Conservation (phyloP, 306 rosid species). For the Ceratonia siliqua region DNA sequence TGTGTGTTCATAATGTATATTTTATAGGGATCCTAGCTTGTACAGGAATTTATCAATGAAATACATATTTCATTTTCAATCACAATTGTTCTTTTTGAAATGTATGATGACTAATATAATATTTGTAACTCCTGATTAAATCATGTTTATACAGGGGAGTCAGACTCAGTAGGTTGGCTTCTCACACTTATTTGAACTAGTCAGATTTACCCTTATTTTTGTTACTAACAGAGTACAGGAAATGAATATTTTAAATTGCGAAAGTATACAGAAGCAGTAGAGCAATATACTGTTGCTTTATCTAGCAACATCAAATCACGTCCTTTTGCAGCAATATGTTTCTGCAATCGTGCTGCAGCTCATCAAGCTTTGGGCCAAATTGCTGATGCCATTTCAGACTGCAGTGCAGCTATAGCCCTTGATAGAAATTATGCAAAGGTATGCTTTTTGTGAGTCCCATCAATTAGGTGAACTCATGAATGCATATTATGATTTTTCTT, state of each 20-base stretch:
- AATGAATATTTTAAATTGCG: conserved; percentile 73
- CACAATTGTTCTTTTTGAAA: conserved; percentile 12
- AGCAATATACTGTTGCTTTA: conserved; percentile 77
- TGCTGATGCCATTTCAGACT: conserved; percentile 90
- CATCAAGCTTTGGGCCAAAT: conserved; percentile 88
- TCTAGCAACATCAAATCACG: conserved; percentile 72
- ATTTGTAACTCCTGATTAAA: conserved; percentile 8
- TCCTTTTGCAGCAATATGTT: conserved; percentile 82
- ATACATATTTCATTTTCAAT: too few relatives aligned
- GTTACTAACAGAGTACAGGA: conserved; percentile 68
- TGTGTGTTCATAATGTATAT: too few relatives aligned
- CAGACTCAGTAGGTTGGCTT: conserved; percentile 4
- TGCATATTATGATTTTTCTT: conserved; percentile 18
- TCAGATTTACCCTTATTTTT: conserved; percentile 28
- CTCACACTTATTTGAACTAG: neutral
- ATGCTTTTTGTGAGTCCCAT: conserved; percentile 32
- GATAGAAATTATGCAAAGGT: conserved; percentile 86
- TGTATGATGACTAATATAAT: conserved; percentile 2
- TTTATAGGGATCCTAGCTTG: too few relatives aligned
- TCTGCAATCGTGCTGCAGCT: conserved; percentile 95
- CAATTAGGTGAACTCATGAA: conserved; percentile 19
- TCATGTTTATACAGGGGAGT: neutral
- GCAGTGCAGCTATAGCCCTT: conserved; percentile 88
- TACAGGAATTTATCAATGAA: too few relatives aligned
- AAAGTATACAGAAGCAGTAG: conserved; percentile 73